Conservation (phyloP, 2,329 filamentous ascomycete species). For the Venturia effusa region DNA sequence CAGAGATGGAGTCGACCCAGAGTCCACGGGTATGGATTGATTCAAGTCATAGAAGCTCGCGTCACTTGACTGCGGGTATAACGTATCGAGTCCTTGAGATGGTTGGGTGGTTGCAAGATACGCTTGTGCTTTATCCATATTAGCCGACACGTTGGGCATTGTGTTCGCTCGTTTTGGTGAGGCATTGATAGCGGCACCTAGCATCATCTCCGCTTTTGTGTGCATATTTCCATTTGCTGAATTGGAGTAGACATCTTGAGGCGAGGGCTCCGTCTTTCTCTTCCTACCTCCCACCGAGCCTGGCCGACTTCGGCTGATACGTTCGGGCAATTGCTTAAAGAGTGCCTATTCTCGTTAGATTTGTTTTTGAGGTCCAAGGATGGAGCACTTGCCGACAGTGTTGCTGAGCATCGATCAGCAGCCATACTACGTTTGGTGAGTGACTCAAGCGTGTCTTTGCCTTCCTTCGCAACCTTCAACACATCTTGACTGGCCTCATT, state of each 20-base stretch:
- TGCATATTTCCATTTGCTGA: conserved; percentile 15
- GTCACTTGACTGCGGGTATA: background rate
- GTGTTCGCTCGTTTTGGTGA: conserved; percentile 3
- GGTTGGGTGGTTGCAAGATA: background rate
- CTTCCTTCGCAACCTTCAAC: conserved; percentile 72
- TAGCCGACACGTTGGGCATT: background rate
- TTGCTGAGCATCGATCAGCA: conserved; percentile 72
- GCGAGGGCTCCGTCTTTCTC: conserved; percentile 27
- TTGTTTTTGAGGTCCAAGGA: background rate
- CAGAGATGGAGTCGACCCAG: background rate
- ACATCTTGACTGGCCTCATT: conserved; percentile 67
- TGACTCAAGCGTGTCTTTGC: conserved; percentile 68
- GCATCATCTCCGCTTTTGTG: conserved; percentile 18
- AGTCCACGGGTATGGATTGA: background rate
- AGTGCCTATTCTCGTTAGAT: conserved; percentile 44
- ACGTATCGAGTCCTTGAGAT: background rate
- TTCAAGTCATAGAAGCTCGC: background rate
- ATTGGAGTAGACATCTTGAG: conserved; percentile 18
- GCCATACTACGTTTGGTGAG: conserved; percentile 78
- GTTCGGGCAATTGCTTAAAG: conserved; percentile 73
- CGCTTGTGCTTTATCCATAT: background rate
- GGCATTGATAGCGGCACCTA: conserved; percentile 12
- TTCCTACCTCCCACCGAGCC: conserved; percentile 23
- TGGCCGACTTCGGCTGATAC: conserved; percentile 41
- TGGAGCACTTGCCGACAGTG: conserved; percentile 54